phyloP scores from a whole-genome alignment of 768 basidiomycete species.

The Leccinum subtestaceum region DNA sequence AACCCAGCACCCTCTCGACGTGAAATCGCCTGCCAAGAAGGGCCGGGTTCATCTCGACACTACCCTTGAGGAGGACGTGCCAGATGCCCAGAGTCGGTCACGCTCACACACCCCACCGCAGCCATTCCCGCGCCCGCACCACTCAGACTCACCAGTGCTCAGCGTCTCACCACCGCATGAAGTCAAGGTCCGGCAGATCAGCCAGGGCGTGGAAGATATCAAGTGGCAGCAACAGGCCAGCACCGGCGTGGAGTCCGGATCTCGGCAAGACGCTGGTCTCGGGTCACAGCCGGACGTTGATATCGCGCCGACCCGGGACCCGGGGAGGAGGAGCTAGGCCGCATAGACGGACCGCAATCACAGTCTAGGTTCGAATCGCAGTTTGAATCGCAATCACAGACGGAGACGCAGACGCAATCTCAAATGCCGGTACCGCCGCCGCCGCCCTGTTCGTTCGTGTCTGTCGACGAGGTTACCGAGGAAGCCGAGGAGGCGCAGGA shows the following conservation, averaged over 20 bases:
- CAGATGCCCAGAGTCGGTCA: constrained; percentile 16
- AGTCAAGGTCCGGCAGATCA: constrained; percentile 77
- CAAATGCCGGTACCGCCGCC: background rate
- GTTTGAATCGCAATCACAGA: background rate
- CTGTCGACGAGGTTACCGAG: constrained; percentile 22
- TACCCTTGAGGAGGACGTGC: background rate
- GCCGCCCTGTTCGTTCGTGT: constrained; percentile 17
- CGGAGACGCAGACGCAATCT: background rate
- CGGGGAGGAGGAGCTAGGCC: background rate
- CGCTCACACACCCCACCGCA: constrained; percentile 54
- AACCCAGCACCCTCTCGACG: constrained; percentile 34
- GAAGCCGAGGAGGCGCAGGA: constrained; percentile 34
- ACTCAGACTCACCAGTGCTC: constrained; percentile 30
- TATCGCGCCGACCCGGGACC: constrained; percentile 3
- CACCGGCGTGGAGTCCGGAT: background rate
- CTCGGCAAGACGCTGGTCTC: constrained; percentile 11
- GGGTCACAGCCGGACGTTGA: constrained; percentile 4
- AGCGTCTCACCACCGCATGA: constrained; percentile 72
- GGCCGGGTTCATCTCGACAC: constrained; percentile 61
- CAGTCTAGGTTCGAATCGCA: background rate
- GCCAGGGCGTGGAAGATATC: constrained; percentile 75
- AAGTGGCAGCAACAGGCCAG: constrained; percentile 54
- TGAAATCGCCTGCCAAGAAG: constrained; percentile 72
- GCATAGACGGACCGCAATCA: constrained; percentile 1
- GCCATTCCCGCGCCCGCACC: constrained; percentile 30